Base-by-base conservation (phyloP, 495 filamentous ascomycete genomes). In the Parathielavia appendiculata region DNA sequence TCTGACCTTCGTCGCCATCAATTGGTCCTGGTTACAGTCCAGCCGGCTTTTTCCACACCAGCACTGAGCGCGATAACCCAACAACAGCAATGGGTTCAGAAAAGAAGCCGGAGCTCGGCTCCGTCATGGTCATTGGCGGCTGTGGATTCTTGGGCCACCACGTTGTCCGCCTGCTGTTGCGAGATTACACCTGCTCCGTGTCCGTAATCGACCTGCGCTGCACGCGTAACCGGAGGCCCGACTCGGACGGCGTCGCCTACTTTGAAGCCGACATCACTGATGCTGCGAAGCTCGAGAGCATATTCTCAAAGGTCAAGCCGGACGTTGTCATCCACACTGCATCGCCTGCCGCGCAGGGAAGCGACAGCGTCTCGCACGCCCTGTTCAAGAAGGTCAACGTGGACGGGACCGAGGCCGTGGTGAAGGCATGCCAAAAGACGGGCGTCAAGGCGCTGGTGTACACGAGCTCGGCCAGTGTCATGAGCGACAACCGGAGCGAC, bases 261-360 rank as follows among this genome's bases (percentile, higher is more conserved):
- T 80, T 88, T 66, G 81, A 91, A 56, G 88, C 85, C 67, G 92
- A 97, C 69, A 91, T 99, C 70, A 96, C 91, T 39, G 86, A 89
- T 44, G 72, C 75, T 51, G 79, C 77, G 51, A 77, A 78, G 53
- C 79, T 96, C 65, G 69, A 85, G 53, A 70, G 73, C 13, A 75
- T 95, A 12, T 86, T 97, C 69, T 66, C 77, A 16, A 80, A 81
- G 51, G 76, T 86, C 43, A 86, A 84, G 71, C 91, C 95, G n/a
- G 84, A 90, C 63, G 83, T 93, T 12, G 87, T 99, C 41, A 93
- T 97, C 61, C 91, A 99, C 73, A 97, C 93, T 12, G 95, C 92
- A n/a, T 88, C 86, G 5, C 89, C 90, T 3, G 74, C 81, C 6
- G 76, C 82, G 23, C 76, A 76, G 30, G 70, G 71, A 51, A 73